Base-by-base conservation (phyloP, 2,329 filamentous ascomycete species). In the Sclerotinia glacialis region DNA sequence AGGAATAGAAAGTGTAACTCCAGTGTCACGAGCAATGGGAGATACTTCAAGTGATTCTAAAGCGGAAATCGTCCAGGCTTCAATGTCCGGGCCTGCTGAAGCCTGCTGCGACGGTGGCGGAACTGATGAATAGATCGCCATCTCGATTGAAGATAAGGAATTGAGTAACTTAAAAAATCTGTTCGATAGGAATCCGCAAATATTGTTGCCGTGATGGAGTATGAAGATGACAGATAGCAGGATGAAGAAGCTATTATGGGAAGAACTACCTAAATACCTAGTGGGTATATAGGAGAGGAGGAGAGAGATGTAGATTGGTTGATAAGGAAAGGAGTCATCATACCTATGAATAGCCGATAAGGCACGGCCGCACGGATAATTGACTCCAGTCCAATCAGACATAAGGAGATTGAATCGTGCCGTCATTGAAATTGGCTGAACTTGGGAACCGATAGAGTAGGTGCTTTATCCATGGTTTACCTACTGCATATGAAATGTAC, bases 1-100 rank as follows among this genome's bases (percentile, higher is more conserved):
- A 2, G 91, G 88, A 71, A 96, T 95, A 59, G 88, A 83, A 64
- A 96, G 83, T 5, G 87, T 83, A 37, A 85, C 83, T 55, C 86
- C 85, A 3, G 85, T 85, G 64, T 87, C 87, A 59, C 83, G 82
- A n/a, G 83, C 82, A 34, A 81, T 74, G 12, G 85, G 80, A 0
- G 85, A 83, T 52, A 88, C 78, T 74, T 79, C 83, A 54, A 84
- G 82, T 54, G 81, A 83, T 72, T 83, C 79, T 55, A 87, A 81
- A 7, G 85, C 83, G 23, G 81, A 82, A 64, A 84, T 79, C 18
- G 88, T 87, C 89, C 89, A 91, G 44, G 86, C 82, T 69, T 89
- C 88, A 67, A 91, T 87, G 69, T 89, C 85, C 64, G 86, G 78
- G 34, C 73, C 76, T 72, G 49, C 75, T 69, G 72, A 66, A 28